These are phyloP conservation scores for Scedosporium minutisporum DNA, from an alignment of 2,329 filamentous ascomycete species.

Conservation along the genomic window DNA sequence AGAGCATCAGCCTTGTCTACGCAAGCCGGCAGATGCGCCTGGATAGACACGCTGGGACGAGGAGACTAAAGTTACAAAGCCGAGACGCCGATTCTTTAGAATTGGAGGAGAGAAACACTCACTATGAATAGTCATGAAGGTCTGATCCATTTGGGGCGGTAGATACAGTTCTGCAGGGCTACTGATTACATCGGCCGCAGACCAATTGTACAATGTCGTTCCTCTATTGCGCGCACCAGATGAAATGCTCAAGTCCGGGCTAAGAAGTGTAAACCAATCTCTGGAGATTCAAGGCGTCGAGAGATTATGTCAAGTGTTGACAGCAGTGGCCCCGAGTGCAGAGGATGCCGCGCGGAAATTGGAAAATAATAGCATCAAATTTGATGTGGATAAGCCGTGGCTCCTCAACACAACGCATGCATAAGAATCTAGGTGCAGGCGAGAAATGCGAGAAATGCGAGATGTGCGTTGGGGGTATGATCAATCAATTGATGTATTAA, in stretches of 20 bases:
- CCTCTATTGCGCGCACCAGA: neutral
- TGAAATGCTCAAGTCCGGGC: neutral
- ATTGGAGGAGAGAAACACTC: conserved; percentile 25
- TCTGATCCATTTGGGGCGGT: conserved; percentile 56
- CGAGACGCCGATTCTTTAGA: neutral
- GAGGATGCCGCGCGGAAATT: no score
- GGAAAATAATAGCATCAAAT: no score
- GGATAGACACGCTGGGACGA: no score
- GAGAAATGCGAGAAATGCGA: neutral
- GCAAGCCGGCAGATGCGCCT: neutral
- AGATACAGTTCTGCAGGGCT: neutral
- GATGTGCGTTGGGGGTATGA: neutral
- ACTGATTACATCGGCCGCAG: neutral
- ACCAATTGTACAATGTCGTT: neutral
- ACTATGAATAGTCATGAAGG: conserved; percentile 89
- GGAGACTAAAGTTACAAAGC: neutral
- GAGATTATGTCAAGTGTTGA: no score
- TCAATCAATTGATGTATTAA: neutral
- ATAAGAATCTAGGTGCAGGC: neutral
- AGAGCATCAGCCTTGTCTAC: conserved; percentile 6
- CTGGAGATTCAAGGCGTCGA: no score
- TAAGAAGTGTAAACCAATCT: no score
- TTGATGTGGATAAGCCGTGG: no score
- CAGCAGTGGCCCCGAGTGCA: no score
- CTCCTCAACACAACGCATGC: neutral